phyloP scores from a whole-genome alignment of 2,329 filamentous ascomycete genomes.

The Saccharata proteae region DNA sequence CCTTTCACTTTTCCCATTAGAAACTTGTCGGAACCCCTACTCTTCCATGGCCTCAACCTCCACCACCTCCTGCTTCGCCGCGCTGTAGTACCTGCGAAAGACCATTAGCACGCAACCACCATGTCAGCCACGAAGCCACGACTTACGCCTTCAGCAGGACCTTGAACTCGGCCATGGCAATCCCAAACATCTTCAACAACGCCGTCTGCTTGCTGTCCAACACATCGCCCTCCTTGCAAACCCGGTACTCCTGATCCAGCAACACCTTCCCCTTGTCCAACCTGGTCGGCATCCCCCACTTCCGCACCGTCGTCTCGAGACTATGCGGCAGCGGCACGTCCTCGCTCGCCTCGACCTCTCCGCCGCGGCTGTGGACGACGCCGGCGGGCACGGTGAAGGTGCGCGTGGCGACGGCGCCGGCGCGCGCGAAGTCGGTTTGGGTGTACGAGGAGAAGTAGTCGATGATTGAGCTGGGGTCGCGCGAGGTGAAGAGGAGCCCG shows the following conservation, averaged over 20 bases:
- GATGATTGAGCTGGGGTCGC: conserved; percentile 52
- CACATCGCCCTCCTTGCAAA: conserved; percentile 75
- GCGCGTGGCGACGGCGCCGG: conserved; percentile 63
- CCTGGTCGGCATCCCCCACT: conserved; percentile 78
- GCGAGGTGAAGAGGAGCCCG: conserved; percentile 82
- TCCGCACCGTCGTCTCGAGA: conserved; percentile 79
- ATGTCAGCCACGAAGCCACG: not conserved
- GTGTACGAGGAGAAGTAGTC: conserved; percentile 61
- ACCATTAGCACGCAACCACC: conserved; percentile 10
- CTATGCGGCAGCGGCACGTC: conserved; percentile 81
- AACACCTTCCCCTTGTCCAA: conserved; percentile 82
- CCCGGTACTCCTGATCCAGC: conserved; percentile 57
- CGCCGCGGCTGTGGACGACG: conserved; percentile 64
- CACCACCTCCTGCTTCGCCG: conserved; percentile 47
- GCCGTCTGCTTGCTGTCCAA: conserved; percentile 88
- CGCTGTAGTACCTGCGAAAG: conserved; percentile 46
- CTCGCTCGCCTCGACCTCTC: conserved; percentile 65
- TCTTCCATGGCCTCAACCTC: conserved; percentile 40
- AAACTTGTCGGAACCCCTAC: too few relatives aligned
- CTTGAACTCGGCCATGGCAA: conserved; percentile 82
- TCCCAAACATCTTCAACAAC: conserved; percentile 83
- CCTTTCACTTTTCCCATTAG: too few relatives aligned
- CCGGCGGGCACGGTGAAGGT: conserved; percentile 73
- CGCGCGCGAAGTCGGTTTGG: conserved; percentile 81
- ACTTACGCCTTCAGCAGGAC: conserved; percentile 64